Conservation (phyloP, 73 alveolate species). For the Effrenium voratum region DNA sequence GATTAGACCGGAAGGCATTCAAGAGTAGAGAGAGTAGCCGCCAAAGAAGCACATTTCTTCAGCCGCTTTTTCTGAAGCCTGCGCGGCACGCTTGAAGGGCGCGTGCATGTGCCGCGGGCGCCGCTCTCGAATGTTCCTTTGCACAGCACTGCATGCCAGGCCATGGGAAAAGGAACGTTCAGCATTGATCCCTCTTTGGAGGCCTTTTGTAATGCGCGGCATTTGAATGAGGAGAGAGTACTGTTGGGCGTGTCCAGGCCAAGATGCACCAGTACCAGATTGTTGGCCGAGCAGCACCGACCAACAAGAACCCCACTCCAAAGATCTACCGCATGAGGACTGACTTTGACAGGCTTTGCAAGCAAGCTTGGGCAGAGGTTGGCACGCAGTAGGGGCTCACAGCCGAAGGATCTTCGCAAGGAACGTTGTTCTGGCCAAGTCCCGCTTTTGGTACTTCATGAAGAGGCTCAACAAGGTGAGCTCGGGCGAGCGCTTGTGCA, state of each 20-base stretch:
- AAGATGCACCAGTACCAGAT: conserved; percentile 94
- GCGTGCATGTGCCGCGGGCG: background rate
- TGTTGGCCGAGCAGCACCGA: conserved; percentile 94
- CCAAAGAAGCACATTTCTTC: too few relatives aligned
- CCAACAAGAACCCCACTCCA: conserved; percentile 90
- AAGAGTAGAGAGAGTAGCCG: too few relatives aligned
- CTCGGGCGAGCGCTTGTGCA: background rate
- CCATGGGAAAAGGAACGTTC: conserved; percentile 91
- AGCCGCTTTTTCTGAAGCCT: background rate
- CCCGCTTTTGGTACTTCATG: conserved; percentile 94
- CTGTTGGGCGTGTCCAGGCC: background rate
- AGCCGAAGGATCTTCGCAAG: conserved; percentile 75
- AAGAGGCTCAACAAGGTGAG: conserved; percentile 92
- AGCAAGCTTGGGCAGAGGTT: background rate
- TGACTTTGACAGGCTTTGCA: background rate
- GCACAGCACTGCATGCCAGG: conserved; percentile 8
- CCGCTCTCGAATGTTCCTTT: background rate
- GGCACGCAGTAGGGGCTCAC: background rate
- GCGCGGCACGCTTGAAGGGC: background rate
- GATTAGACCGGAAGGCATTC: too few relatives aligned
- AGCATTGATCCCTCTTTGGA: conserved; percentile 71
- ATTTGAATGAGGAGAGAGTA: too few relatives aligned
- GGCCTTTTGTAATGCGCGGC: background rate
- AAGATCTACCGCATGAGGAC: conserved; percentile 92
- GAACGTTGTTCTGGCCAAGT: conserved; percentile 92